Evolutionary conservation across 192 early-diverging fungal genomes (phyloP).

Genomic region (Chytriomyces sp.): DNA sequence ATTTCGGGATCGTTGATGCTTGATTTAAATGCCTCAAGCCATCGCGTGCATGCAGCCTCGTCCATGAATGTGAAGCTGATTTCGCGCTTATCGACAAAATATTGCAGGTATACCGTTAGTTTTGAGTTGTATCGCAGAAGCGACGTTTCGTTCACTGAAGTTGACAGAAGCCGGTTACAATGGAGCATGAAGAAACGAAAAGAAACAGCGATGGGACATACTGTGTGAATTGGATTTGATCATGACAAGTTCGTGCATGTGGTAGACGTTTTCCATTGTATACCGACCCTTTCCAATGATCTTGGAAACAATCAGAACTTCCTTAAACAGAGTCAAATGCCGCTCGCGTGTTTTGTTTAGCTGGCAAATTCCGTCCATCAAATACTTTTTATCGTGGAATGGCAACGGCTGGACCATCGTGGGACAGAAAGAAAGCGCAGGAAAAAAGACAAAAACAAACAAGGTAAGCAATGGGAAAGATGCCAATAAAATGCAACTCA

Average conservation of each 20-base stretch:
- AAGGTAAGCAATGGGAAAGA: background rate
- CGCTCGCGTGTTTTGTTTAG: constrained; percentile 55
- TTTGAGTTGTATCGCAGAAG: constrained; percentile 3
- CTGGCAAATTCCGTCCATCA: constrained; percentile 51
- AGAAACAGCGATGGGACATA: background rate
- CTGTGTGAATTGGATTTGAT: constrained; percentile 19
- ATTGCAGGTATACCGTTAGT: constrained; percentile 20
- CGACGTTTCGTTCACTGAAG: background rate
- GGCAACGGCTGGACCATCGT: constrained; percentile 40
- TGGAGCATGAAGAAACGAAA: background rate
- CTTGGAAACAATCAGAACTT: constrained; percentile 56
- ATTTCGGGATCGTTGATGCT: constrained; percentile 33
- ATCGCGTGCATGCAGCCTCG: background rate
- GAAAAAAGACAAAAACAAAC: constrained; percentile 13
- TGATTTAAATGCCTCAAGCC: constrained; percentile 26
- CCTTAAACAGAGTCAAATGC: constrained; percentile 55
- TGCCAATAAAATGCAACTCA: background rate
- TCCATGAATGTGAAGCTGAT: constrained; percentile 16
- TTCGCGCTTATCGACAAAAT: constrained; percentile 22
- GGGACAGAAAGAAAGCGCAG: background rate
- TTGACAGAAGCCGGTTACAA: too few species aligned
- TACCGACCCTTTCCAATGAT: constrained; percentile 42
- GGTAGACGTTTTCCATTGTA: constrained; percentile 43
- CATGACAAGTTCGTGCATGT: constrained; percentile 31
- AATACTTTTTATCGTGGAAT: constrained; percentile 51